A percentile compares a stretch with the other conserved stretches of the same genome.
Evolutionary conservation across 2,329 filamentous ascomycete genomes (phyloP).

Genomic region (Nothophoma quercina): DNA sequence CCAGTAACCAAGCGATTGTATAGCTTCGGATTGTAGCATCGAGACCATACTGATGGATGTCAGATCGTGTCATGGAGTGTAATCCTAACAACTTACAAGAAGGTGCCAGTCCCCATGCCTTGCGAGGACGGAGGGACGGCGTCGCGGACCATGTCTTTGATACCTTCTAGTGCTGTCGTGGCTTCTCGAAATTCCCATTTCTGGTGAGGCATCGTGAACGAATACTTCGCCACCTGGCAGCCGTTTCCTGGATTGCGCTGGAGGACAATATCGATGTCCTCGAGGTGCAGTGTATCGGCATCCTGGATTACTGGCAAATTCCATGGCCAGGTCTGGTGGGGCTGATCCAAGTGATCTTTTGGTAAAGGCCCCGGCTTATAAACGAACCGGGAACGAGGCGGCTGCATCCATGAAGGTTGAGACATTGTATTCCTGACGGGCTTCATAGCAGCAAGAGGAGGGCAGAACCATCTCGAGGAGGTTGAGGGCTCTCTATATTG

Average conservation of each 20-base stretch:
- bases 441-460: not conserved
- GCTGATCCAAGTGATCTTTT: not conserved
- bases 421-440: not conserved
- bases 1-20: conserved; percentile 12
- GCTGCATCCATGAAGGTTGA: conserved; percentile 8
- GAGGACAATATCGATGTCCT: not conserved
- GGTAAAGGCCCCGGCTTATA: not conserved
- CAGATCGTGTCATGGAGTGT: not conserved
- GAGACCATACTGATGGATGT: conserved; percentile 7
- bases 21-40: conserved; percentile 16
- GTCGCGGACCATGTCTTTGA: not conserved
- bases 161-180: not conserved
- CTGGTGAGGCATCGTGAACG: not conserved
- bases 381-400: not conserved
- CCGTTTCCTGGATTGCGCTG: not conserved
- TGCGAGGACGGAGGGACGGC: not conserved
- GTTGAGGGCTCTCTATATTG: not conserved
- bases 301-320: not conserved
- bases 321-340: conserved; percentile 4
- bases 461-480: not conserved
- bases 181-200: conserved; percentile 2
- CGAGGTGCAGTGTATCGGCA: not conserved
- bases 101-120: not conserved
- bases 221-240: conserved; percentile 5
- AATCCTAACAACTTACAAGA: conserved; percentile 3